These are phyloP conservation scores for Periconia sp. DNA, from an alignment of 2,329 filamentous ascomycete genomes.

Conservation along the genomic window DNA sequence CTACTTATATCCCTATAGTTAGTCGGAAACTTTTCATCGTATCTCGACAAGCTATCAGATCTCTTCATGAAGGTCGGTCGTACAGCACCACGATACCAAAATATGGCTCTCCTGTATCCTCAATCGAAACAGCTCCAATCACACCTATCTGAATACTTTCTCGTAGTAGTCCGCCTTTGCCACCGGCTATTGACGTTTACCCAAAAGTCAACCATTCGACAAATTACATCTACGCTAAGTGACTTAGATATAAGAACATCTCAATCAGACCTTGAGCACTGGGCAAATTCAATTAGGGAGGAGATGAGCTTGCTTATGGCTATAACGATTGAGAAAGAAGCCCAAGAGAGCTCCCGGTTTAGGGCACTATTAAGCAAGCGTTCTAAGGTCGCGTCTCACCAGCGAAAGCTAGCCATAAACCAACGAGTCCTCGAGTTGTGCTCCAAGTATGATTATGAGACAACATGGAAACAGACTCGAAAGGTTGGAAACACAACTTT, in stretches of 20 bases:
- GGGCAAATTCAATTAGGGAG: slow-evolving; percentile 47
- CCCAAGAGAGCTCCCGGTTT: slow-evolving; percentile 33
- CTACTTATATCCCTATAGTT: slow-evolving; percentile 28
- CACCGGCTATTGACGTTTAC: slow-evolving; percentile 41
- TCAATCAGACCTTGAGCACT: slow-evolving; percentile 42
- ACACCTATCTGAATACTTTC: slow-evolving; percentile 51
- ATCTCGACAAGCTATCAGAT: slow-evolving; percentile 48
- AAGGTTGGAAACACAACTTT: slow-evolving; percentile 47
- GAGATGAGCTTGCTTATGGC: slow-evolving; percentile 23
- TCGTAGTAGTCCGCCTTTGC: slow-evolving; percentile 49
- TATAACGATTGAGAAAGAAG: slow-evolving; percentile 19
- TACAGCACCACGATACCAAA: slow-evolving; percentile 49
- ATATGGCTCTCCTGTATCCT: slow-evolving; percentile 49
- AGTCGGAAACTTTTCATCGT: slow-evolving; percentile 37
- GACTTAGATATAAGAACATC: slow-evolving; percentile 42
- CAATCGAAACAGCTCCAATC: slow-evolving; percentile 45
- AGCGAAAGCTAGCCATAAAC: slow-evolving; percentile 18
- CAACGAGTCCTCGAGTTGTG: slow-evolving; percentile 46
- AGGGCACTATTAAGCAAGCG: too few species aligned
- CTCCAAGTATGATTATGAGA: slow-evolving; percentile 50
- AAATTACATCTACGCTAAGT: slow-evolving; percentile 38
- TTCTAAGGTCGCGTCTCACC: too few species aligned
- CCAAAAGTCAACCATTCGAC: slow-evolving; percentile 38
- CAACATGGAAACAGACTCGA: slow-evolving; percentile 50
- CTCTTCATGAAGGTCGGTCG: slow-evolving; percentile 52